Evolutionary conservation across 805 yeast species (phyloP), one percentile per base, ranked within the genome.

Genomic region (Scheffersomyces spartinae): DNA sequence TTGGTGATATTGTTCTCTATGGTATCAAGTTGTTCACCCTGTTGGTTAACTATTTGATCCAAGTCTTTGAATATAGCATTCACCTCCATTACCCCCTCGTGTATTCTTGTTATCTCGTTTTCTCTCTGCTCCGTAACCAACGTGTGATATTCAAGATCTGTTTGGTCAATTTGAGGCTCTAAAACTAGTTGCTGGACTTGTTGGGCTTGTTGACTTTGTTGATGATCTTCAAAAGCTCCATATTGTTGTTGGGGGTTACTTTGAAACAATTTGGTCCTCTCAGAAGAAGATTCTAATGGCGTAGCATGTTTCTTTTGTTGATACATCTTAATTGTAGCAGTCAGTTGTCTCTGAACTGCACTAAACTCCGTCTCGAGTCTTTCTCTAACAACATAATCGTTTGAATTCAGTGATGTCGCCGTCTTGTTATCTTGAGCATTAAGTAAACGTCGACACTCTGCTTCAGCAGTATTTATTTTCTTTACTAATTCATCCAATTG

Each of bases 61-160:
- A 86, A 50, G 40, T 85, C 94, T 36, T 74, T 73, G 47, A 84
- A 85, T 4, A 86, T 85, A 7, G 84, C 65, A 47, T 86, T 85
- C 21, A 86, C 82, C 36, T 86, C 95, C 27, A 64, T 68, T 7
- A 85, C 83, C 0, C 94, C 94, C 21, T 71, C 71, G 21, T 78
- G 74, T 6, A 85, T 76, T 33, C 71, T 74, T 16, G 63, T 59
- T 17, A 86, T 79, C 33, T 83, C 91, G 13, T 69, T 55, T 27
- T 79, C 75, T 28, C 95, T 57, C 41, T 83, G 88, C 29, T 74
- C 71, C 2, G 85, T 73, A 4, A 80, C 49, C 1, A 74, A 46
- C 1, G 69, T 40, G 38, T 81, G 88, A 34, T 74, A 72, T 34
- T 72, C 79, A 13, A 79, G 43, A 25, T 77, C 67, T 2, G 63